Evolutionary conservation across 2,329 filamentous ascomycete genomes (phyloP).

Genomic region (Colletotrichum costaricense): DNA sequence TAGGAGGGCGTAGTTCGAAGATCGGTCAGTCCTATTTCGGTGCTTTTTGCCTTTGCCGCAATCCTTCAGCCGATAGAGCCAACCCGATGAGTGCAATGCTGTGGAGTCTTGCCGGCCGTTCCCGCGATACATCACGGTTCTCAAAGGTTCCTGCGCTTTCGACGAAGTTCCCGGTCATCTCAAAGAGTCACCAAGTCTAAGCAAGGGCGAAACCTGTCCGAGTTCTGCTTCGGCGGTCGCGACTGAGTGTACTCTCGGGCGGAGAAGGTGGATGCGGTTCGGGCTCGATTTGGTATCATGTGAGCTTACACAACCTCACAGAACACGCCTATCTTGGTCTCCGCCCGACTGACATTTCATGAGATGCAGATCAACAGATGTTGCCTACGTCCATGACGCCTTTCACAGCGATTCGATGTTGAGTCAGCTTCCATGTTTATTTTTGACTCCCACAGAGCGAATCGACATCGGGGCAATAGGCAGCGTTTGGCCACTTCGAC

Average conservation of each 20-base stretch:
- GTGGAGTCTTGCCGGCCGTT: background rate
- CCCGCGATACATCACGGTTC: background rate
- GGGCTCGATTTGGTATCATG: background rate
- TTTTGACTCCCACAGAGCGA: background rate
- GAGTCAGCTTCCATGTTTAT: slow-evolving; percentile 18
- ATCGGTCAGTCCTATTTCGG: background rate
- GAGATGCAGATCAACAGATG: background rate
- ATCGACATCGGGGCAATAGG: background rate
- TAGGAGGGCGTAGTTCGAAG: background rate
- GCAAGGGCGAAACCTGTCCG: background rate
- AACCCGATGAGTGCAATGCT: background rate
- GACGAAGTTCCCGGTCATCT: background rate
- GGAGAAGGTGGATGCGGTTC: background rate
- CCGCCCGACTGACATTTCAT: background rate
- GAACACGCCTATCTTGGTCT: background rate
- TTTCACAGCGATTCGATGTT: slow-evolving; percentile 3
- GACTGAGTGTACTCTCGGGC: background rate
- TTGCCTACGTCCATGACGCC: background rate
- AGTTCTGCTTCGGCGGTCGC: background rate
- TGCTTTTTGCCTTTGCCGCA: slow-evolving; percentile 10
- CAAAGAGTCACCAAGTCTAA: background rate
- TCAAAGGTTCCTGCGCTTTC: background rate
- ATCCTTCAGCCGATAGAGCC: background rate
- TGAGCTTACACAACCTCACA: slow-evolving; percentile 20
- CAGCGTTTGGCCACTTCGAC: background rate